Base-by-base conservation (phyloP, 192 early-diverging fungal species). In the Endogone sp. region DNA sequence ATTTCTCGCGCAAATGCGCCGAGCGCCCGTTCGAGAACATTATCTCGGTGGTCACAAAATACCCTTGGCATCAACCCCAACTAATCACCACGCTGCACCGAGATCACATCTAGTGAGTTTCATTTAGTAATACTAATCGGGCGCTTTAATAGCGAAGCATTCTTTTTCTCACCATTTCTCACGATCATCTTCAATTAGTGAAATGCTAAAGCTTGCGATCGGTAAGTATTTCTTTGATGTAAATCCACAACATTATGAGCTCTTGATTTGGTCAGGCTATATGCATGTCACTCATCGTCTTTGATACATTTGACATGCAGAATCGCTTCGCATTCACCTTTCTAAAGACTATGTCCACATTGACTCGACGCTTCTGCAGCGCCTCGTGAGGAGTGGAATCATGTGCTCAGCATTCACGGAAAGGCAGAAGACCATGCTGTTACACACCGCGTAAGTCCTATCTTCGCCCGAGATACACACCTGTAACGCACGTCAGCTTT, bases 21-120 rank as follows among this genome's bases (percentile, higher is more conserved):
- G 88, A 89, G 65, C 73, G 90, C 10, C 91, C 92, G 20, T 93
- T 91, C 75, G 89, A 92, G 55, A 91, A 87, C 65, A 87, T 93
- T n/a, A 83, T 90, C 26, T 87, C 86, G 0, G 83, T 91, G 31
- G 23, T 93, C 27, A 66, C 74, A 30, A 93, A 92, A 67, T 83
- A 92, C 27, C 90, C 92, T 13, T 93, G 91, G 90, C 85, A 92
- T 63, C 78, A 85, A 57, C 73, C 85, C 0, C 66, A 89, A 55
- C 64, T 80, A 6, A 80, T 93, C 25, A 70, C 82, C 0, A 86
- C 84, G 2, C 64, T 88, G 13, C 92, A 93, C 64, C 76, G 91
- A 13, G 91, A 93, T 67, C 89, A 90, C 67, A 79, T 93, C 32
- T 93, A 68, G 59, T 28, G 21, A 60, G 59, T 60, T 6, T 23